Evolutionary conservation across 495 filamentous ascomycete species (phyloP), one percentile per base, ranked within the genome.

Genomic region (Penicillium coprophilum): DNA sequence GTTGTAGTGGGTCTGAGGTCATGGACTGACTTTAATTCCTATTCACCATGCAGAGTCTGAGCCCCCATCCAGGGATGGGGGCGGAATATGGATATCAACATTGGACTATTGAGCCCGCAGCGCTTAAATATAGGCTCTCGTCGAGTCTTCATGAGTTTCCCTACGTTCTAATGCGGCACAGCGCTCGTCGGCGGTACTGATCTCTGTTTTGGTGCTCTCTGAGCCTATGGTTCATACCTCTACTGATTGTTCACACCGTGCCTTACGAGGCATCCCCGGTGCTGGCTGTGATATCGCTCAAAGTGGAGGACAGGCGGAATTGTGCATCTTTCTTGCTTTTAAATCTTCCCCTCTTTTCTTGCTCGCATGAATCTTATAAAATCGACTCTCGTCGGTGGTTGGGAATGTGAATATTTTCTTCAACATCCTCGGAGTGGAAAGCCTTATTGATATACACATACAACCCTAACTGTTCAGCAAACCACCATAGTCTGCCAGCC

Each of bases 91-190:
- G 53, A 65, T 63, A 62, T 62, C 41, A 58, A 53, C 40, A 60
- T 50, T 50, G 50, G 45, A 63, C 62, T 60, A 65, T 63, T 58
- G 57, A 32, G 41, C 57, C 57, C 38, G 57, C 45, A 61, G 72
- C 74, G 74, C 74, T 77, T 75, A 74, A 71, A 73, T 69, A 69
- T 65, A 74, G 71, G 65, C 66, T 62, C 65, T 73, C 66, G 55
- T 70, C 58, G 62, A 72, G 58, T 59, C 65, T 68, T 58, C 63
- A 61, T 62, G 60, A 67, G 50, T 61, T 47, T 63, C 58, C 58
- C 53, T 40, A 58, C 39, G 57, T 56, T 60, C 62, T 57, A 61
- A 57, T 71, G 73, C 70, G 65, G 66, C 68, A 71, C 70, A 66
- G 68, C 50, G 46, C 61, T 66, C 57, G 57, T 64, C 65, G 66